Base-by-base conservation (phyloP, 441 rosid genomes). In the Theobroma grandiflorum region DNA sequence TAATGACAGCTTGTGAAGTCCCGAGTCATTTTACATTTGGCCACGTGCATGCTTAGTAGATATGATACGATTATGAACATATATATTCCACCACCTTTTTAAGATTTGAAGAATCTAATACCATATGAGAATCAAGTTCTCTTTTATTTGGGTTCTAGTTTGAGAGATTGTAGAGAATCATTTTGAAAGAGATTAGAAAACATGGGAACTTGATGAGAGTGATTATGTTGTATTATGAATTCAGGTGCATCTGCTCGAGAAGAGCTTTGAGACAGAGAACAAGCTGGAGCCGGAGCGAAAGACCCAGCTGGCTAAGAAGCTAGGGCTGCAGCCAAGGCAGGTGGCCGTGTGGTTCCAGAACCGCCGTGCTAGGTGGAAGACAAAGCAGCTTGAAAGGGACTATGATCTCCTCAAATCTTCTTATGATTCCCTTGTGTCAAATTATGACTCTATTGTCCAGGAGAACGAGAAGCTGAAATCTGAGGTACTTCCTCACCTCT, bases 281-380 rank as follows among this genome's bases (percentile, higher is more conserved):
- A 94, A 92, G 81, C 92, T 92, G 82, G 98, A 92, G 88, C 96
- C 95, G 6, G 94, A 92, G 65, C 79, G 91, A 58, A 94, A 92
- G 89, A 87, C 83, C 78, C 87, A 91, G 84, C 82, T 94, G 79
- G 98, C 98, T 8, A 92, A 90, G 88, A 89, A 92, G 83, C 86
- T 94, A 80, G 96, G 98, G 2, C 78, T 94, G 77, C 93, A 94
- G 82, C 94, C 93, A 0, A 86, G 96, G 78, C 96, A 94, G 87
- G 95, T 94, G 53, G 93, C 95, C 4, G 91, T 93, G 37, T 93
- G 97, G 97, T 93, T 93, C 88, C 97, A 93, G 80, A 91, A 93
- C 79, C 93, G 95, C 63, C 86, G 95, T 26, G 95, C 95, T 80
- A 86, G 97, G 83, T 91, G 91, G 94, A 93, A 90, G 85, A 93